Percentiles rank a stretch among this genome's conserved stretches.
These are phyloP conservation scores for Ophiostoma sp. DNA, from an alignment of 2,329 filamentous ascomycete genomes.

Conservation along the genomic window DNA sequence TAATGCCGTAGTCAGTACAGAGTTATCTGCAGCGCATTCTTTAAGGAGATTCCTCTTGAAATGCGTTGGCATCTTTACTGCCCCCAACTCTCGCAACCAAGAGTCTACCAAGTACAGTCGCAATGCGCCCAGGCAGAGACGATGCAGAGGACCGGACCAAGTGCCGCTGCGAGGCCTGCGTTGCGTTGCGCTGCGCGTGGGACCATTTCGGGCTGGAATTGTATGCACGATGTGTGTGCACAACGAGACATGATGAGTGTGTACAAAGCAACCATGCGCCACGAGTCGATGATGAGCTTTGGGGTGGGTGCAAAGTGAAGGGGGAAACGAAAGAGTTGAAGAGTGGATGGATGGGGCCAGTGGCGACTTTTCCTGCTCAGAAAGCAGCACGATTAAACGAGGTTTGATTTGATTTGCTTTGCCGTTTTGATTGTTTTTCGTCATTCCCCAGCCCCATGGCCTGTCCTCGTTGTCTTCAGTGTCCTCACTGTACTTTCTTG, in stretches of 20 bases:
- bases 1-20: background rate
- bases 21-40: background rate
- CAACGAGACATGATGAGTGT: background rate
- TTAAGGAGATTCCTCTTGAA: background rate
- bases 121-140: background rate
- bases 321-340: no score
- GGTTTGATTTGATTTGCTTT: constrained; percentile 19
- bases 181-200: constrained; percentile 6
- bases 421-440: constrained; percentile 8
- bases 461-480: background rate
- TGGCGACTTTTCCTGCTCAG: constrained; percentile 9
- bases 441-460: constrained; percentile 3
- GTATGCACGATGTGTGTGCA: background rate
- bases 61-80: background rate
- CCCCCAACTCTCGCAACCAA: background rate
- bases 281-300: background rate
- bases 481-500: background rate
- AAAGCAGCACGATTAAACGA: constrained; percentile 17
- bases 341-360: background rate
- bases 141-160: background rate
- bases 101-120: background rate
- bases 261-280: background rate
- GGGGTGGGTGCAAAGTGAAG: no score
- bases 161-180: background rate
- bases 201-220: constrained; percentile 5